These are phyloP conservation scores for Syncephalis fuscata DNA, from an alignment of 371 early-diverging fungal species.

Conservation along the genomic window DNA sequence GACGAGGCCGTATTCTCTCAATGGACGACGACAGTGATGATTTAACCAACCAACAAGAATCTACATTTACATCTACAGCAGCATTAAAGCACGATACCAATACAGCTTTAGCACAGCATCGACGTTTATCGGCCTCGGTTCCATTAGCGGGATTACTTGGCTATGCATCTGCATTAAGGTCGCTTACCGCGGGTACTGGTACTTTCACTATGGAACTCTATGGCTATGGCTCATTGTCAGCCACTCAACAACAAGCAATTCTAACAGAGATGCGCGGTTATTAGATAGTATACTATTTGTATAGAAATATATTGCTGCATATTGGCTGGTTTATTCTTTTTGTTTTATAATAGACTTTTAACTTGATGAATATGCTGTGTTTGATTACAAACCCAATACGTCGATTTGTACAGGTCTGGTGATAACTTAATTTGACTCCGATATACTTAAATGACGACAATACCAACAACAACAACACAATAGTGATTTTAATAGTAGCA, in stretches of 20 bases:
- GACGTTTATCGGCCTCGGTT: conserved; percentile 27
- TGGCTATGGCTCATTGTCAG: conserved; percentile 64
- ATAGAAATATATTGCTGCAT: no score
- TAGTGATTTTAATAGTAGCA: no score
- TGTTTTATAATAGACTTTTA: no score
- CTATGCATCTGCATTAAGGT: conserved; percentile 69
- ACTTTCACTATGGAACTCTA: conserved; percentile 69
- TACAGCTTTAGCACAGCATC: conserved; percentile 2
- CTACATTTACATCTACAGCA: no score
- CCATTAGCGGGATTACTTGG: conserved; percentile 78
- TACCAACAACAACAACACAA: no score
- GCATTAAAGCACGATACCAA: neutral
- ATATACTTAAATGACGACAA: no score
- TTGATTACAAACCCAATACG: no score
- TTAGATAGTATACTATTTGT: neutral
- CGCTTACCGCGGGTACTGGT: conserved; percentile 73
- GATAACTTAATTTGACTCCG: no score
- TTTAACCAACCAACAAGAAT: no score
- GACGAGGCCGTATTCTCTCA: conserved; percentile 54
- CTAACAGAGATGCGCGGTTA: neutral
- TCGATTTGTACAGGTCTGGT: no score
- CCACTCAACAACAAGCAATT: neutral
- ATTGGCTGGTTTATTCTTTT: no score
- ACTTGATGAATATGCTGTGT: no score
- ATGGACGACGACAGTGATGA: conserved; percentile 15